phyloP scores from a whole-genome alignment of 305 asterid species.

The Fraxinus platypoda region DNA sequence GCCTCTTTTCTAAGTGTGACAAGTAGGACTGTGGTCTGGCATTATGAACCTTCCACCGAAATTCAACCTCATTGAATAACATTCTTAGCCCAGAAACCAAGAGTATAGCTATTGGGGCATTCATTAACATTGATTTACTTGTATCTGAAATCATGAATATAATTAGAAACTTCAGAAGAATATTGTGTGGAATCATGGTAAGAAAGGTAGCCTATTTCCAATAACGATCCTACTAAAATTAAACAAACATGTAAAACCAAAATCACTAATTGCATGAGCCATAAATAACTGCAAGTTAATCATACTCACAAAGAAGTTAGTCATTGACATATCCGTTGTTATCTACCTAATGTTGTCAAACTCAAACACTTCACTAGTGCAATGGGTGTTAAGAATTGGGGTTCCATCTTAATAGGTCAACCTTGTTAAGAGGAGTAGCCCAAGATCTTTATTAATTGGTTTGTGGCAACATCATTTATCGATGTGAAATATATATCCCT shows the following conservation, averaged over 20 bases:
- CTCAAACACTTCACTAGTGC: background rate
- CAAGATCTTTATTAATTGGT: too few species aligned
- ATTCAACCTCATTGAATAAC: conserved; percentile 74
- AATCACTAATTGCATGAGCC: background rate
- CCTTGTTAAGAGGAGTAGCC: too few species aligned
- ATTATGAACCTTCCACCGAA: conserved; percentile 70
- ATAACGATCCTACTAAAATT: background rate
- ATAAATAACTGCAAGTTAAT: background rate
- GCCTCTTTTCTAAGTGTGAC: conserved; percentile 85
- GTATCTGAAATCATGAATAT: conserved; percentile 62
- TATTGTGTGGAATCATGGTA: conserved; percentile 10
- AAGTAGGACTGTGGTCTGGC: conserved; percentile 54
- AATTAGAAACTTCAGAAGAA: conserved; percentile 10
- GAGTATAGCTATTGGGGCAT: conserved; percentile 76
- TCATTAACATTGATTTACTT: conserved; percentile 95
- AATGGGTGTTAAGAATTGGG: too few species aligned
- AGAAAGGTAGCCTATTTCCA: background rate
- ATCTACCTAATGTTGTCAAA: background rate
- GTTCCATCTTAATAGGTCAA: too few species aligned
- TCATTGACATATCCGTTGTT: background rate
- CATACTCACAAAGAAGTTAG: background rate
- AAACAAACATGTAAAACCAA: background rate
- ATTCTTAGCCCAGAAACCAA: conserved; percentile 71
- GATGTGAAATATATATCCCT: too few species aligned
- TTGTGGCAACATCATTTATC: too few species aligned